A percentile compares a stretch with the other conserved stretches of the same genome.
These are phyloP conservation scores for Sistotremastrum niveocremeum DNA, from an alignment of 768 basidiomycete genomes.

Conservation along the genomic window DNA sequence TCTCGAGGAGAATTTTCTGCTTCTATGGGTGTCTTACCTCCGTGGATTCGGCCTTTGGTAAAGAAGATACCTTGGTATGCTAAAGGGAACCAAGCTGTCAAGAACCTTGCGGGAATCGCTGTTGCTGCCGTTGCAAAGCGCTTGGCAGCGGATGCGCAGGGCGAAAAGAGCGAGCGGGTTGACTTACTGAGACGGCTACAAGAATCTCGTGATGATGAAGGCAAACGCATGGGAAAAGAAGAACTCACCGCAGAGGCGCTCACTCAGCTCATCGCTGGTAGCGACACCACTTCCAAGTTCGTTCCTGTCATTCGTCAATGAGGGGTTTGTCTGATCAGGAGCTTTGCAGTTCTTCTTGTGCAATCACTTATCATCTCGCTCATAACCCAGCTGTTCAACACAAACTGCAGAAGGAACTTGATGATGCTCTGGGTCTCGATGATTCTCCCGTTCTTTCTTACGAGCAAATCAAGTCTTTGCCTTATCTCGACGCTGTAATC, in stretches of 20 bases:
- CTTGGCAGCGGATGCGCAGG: constrained; percentile 25
- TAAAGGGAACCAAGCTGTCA: constrained; percentile 49
- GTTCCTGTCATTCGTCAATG: not conserved
- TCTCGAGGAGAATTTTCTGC: constrained; percentile 80
- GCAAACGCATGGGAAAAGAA: constrained; percentile 64
- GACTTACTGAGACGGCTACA: constrained; percentile 78
- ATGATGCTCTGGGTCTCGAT: constrained; percentile 39
- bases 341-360: constrained; percentile 62
- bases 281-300: constrained; percentile 88
- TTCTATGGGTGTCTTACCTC: constrained; percentile 66
- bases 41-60: constrained; percentile 53
- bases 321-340: not conserved
- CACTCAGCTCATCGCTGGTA: constrained; percentile 78
- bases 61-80: constrained; percentile 65
- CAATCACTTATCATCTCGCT: constrained; percentile 77
- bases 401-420: constrained; percentile 68
- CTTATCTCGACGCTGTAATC: constrained; percentile 79
- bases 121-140: constrained; percentile 68
- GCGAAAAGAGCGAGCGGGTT: constrained; percentile 47
- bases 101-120: constrained; percentile 65
- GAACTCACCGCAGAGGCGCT: constrained; percentile 85
- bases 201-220: constrained; percentile 59
- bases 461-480: constrained; percentile 57
- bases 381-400: constrained; percentile 46
- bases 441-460: constrained; percentile 42